These are phyloP conservation scores for Hymenoscyphus infarciens DNA, from an alignment of 2,329 filamentous ascomycete genomes.

Conservation along the genomic window DNA sequence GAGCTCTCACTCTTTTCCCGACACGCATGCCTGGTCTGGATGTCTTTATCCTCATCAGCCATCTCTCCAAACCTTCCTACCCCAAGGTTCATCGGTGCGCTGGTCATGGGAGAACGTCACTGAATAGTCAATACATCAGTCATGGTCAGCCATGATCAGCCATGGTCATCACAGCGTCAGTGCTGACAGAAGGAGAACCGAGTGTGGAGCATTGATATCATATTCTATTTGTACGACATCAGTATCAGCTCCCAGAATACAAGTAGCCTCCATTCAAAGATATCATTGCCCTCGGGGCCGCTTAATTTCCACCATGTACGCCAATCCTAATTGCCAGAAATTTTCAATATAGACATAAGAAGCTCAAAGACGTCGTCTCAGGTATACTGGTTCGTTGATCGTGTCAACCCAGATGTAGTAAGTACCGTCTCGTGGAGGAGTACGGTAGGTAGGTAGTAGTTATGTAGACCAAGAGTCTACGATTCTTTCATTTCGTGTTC, in stretches of 20 bases:
- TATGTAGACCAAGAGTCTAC: conserved; percentile 13
- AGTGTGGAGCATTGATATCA: conserved; percentile 14
- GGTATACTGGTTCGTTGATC: conserved; percentile 7
- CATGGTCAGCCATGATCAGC: neutral
- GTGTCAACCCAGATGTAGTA: conserved; percentile 11
- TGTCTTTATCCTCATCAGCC: conserved; percentile 24
- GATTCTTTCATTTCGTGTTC: conserved; percentile 53
- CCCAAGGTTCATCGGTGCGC: too few relatives aligned
- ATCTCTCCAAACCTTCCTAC: neutral
- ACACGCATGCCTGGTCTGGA: conserved; percentile 4
- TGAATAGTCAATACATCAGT: neutral
- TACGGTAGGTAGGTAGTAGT: conserved; percentile 2
- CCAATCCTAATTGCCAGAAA: conserved; percentile 19
- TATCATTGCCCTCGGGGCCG: conserved; percentile 9
- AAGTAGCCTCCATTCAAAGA: conserved; percentile 13
- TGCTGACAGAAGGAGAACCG: neutral
- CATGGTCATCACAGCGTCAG: neutral
- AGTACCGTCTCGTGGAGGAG: conserved; percentile 16
- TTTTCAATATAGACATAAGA: conserved; percentile 29
- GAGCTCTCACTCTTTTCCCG: conserved; percentile 8
- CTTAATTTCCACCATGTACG: conserved; percentile 16
- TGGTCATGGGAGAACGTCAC: neutral
- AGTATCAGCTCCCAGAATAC: conserved; percentile 11
- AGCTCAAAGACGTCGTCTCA: conserved; percentile 21
- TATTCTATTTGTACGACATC: conserved; percentile 14